Evolutionary conservation across 1,139 yeast species (phyloP).

Genomic region (Blastobotrys buckinghamii): DNA sequence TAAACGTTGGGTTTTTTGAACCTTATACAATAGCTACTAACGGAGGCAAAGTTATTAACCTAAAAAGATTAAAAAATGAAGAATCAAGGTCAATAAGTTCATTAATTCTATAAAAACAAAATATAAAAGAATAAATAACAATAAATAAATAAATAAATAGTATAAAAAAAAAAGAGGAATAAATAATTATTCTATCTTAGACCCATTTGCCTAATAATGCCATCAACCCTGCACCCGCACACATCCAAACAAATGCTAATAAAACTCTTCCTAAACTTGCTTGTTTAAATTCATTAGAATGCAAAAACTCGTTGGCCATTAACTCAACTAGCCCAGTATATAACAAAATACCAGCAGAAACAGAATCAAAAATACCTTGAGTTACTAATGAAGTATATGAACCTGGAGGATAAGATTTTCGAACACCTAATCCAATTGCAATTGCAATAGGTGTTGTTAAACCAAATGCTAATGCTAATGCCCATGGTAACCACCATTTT

Average conservation of each 20-base stretch:
- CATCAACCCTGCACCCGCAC: slow-evolving; percentile 76
- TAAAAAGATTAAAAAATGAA: background rate
- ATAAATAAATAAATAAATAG: background rate
- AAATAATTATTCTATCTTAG: slow-evolving; percentile 25
- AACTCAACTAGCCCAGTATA: slow-evolving; percentile 85
- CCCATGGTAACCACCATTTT: slow-evolving; percentile 50
- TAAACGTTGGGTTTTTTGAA: background rate
- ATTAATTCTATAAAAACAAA: background rate
- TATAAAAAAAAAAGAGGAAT: background rate
- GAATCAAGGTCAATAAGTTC: background rate
- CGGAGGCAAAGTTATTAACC: background rate
- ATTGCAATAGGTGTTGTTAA: slow-evolving; percentile 79
- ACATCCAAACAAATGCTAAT: slow-evolving; percentile 38
- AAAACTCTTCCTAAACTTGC: slow-evolving; percentile 34
- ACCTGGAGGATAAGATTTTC: slow-evolving; percentile 51
- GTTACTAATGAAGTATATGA: slow-evolving; percentile 62
- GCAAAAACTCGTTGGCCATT: slow-evolving; percentile 84
- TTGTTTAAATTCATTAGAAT: slow-evolving; percentile 29
- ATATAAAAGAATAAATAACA: background rate
- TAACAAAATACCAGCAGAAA: slow-evolving; percentile 78
- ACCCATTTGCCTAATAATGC: slow-evolving; percentile 89
- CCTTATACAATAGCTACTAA: background rate
- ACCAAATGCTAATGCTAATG: slow-evolving; percentile 53
- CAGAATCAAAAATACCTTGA: slow-evolving; percentile 74
- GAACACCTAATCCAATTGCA: slow-evolving; percentile 81